Evolutionary conservation across 2,329 filamentous ascomycete species (phyloP).

Genomic region (Onygenales sp.): DNA sequence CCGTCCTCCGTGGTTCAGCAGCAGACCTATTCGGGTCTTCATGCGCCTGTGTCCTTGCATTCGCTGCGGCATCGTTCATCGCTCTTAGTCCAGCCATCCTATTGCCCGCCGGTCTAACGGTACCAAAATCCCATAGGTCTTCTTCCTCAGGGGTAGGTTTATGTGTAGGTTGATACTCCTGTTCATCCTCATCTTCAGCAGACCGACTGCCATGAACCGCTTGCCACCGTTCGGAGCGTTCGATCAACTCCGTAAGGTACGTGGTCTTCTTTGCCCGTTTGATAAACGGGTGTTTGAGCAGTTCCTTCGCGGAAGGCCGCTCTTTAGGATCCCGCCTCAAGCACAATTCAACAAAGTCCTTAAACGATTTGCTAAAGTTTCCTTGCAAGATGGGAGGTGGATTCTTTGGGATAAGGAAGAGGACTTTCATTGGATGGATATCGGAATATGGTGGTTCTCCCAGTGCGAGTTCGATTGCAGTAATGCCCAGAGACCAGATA

Average conservation of each 20-base stretch:
- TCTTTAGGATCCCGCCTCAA: conserved; percentile 83
- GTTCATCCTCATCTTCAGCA: conserved; percentile 54
- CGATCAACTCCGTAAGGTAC: conserved; percentile 93
- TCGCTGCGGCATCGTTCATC: conserved; percentile 74
- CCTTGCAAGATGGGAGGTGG: conserved; percentile 72
- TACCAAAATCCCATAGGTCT: conserved; percentile 98
- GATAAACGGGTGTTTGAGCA: conserved; percentile 85
- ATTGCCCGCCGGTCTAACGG: conserved; percentile 68
- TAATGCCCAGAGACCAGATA: conserved; percentile 95
- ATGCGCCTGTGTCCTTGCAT: conserved; percentile 55
- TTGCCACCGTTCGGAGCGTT: conserved; percentile 79
- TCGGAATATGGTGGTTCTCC: conserved; percentile 92
- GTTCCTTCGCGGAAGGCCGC: conserved; percentile 73
- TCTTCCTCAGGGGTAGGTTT: conserved; percentile 52
- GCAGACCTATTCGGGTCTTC: conserved; percentile 33
- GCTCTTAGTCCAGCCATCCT: conserved; percentile 56
- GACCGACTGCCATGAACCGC: conserved; percentile 66
- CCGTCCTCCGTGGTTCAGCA: neutral
- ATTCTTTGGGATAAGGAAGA: conserved; percentile 95
- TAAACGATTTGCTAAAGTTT: conserved; percentile 72
- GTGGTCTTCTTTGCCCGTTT: conserved; percentile 86
- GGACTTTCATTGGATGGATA: conserved; percentile 96
- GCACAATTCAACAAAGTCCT: conserved; percentile 76
- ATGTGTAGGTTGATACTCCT: conserved; percentile 23
- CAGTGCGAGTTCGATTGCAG: conserved; percentile 80